phyloP scores from a whole-genome alignment of 768 basidiomycete genomes.

The Gymnopilus dilepis region DNA sequence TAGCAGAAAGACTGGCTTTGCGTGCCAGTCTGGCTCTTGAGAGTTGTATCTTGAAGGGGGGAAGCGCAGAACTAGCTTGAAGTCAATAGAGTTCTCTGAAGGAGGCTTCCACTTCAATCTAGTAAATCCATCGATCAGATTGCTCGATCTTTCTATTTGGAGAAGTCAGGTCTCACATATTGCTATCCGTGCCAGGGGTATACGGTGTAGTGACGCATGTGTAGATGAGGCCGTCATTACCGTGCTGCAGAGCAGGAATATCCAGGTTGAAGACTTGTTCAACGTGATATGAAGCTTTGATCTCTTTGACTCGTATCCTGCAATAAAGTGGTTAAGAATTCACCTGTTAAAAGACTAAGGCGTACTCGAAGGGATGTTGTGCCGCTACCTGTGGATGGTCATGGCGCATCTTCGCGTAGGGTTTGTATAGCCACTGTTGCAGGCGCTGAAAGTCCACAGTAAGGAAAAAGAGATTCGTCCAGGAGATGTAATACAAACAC shows the following conservation, averaged over 20 bases:
- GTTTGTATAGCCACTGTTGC: constrained; percentile 80
- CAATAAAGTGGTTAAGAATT: constrained; percentile 6
- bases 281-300: constrained; percentile 85
- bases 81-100: constrained; percentile 97
- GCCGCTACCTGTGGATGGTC: constrained; percentile 72
- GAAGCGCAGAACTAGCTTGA: constrained; percentile 94
- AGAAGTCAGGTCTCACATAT: constrained; percentile 67
- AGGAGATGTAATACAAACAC: constrained; percentile 58
- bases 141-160: background rate
- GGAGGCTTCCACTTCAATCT: constrained; percentile 99
- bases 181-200: constrained; percentile 80
- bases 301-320: constrained; percentile 88
- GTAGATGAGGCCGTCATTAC: constrained; percentile 95
- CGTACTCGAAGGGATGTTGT: constrained; percentile 84
- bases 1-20: constrained; percentile 87
- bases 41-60: constrained; percentile 64
- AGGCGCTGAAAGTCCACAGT: constrained; percentile 71
- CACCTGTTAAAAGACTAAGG: constrained; percentile 13
- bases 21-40: constrained; percentile 73
- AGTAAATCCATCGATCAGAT: no score
- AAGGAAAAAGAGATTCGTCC: background rate
- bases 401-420: constrained; percentile 71
- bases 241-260: constrained; percentile 87
- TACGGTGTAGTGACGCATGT: constrained; percentile 90
- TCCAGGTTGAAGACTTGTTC: constrained; percentile 85